Evolutionary conservation across 192 early-diverging fungal species (phyloP), one percentile per base, ranked within the genome.

Genomic region (Coemansia sp.): DNA sequence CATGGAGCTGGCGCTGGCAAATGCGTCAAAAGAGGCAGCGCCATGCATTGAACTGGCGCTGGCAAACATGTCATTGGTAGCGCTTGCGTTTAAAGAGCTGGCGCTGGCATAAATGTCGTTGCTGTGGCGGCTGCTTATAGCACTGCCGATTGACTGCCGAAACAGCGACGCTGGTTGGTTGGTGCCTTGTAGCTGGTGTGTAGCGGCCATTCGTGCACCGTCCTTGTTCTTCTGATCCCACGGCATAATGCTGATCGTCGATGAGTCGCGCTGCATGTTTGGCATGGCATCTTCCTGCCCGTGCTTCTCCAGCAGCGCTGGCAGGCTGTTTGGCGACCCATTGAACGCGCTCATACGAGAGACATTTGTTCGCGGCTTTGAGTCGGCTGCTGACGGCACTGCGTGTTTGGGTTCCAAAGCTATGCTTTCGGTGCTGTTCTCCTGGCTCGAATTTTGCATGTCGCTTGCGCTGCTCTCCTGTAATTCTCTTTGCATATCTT

Each of bases 271-370:
- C 20, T 54, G 42, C 40, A 31, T 62, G 15, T 64, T 42, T 19
- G 57, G 50, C 55, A n/a, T 58, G 17, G 40, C 46, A 36, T 26
- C 53, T 6, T 48, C 38, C 36, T 34, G 40, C 19, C 28, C 28
- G 9, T 56, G 52, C 54, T 8, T 31, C 54, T 31, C 34, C 15
- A 56, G 17, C 20, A 34, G 23, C 11, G 47, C 47, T 1, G 63
- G 38, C 19, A 49, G 47, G 8, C 37, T 46, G 23, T 21, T 34
- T 4, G 68, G 51, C 9, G 69, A 57, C 19, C 62, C 74, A 20
- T 52, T 68, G 51, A 81, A 81, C 4, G 72, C 78, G 14, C 78
- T 81, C 78, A 81, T 81, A 12, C 72, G 68, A 7, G 62, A 46
- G 0, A 56, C 14, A 19, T 28, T 51, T 12, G 19, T 54, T 8